These are phyloP conservation scores for Ogataea henricii DNA, from an alignment of 805 yeast genomes.

Conservation along the genomic window DNA sequence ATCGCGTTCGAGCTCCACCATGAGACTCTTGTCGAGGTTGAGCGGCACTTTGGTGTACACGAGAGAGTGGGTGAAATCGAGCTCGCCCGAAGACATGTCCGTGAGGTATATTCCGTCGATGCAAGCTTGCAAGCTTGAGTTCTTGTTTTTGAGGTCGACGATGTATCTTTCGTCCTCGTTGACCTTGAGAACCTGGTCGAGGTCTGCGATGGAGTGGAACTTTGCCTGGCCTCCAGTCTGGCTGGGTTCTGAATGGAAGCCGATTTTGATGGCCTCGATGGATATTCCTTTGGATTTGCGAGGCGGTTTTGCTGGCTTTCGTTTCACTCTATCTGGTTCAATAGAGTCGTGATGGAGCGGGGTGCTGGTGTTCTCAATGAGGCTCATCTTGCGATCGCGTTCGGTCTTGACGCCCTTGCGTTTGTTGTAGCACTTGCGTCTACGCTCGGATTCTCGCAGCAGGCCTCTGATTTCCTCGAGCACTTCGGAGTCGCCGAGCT, in stretches of 20 bases:
- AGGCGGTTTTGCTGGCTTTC: constrained; percentile 5
- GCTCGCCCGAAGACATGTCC: constrained; percentile 2
- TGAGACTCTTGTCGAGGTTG: constrained; percentile 13
- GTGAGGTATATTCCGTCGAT: constrained; percentile 27
- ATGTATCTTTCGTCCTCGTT: constrained; percentile 30
- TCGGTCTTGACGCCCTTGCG: constrained; percentile 18
- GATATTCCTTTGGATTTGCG: constrained; percentile 13
- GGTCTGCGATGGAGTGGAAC: constrained; percentile 24
- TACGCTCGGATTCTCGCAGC: constrained; percentile 28
- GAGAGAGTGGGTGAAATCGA: constrained; percentile 27
- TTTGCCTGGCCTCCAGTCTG: constrained; percentile 3
- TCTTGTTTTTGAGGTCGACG: constrained; percentile 21
- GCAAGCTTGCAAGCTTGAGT: constrained; percentile 20
- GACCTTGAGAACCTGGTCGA: constrained; percentile 23
- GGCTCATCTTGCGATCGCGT: constrained; percentile 11
- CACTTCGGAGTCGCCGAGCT: constrained; percentile 18
- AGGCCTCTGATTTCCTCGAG: constrained; percentile 24
- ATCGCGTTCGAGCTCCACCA: constrained; percentile 29
- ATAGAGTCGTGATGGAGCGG: constrained; percentile 9
- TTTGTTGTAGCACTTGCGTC: constrained; percentile 32
- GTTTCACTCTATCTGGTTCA: constrained; percentile 2
- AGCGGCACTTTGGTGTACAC: constrained; percentile 31
- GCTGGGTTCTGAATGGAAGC: constrained; percentile 13
- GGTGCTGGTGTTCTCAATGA: constrained; percentile 8
- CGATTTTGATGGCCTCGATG: constrained; percentile 20